Evolutionary conservation across 306 rosid species (phyloP).

Genomic region (Vigna hirtella): DNA sequence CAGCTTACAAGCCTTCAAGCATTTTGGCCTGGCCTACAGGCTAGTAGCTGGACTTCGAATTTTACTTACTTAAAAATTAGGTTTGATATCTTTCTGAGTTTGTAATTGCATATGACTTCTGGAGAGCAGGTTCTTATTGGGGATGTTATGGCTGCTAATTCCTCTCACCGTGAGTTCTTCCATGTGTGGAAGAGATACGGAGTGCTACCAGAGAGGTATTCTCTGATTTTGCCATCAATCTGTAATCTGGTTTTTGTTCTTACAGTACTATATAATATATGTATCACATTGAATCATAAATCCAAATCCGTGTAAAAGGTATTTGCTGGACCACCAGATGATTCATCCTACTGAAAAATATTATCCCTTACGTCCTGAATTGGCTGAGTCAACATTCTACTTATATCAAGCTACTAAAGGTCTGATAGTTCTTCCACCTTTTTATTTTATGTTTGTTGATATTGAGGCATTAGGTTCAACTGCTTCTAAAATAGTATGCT

Average conservation of each 20-base stretch:
- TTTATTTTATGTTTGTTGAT: constrained; percentile 36
- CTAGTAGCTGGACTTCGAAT: constrained; percentile 48
- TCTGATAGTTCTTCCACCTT: constrained; percentile 46
- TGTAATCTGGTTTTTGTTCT: constrained; percentile 38
- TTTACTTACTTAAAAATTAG: constrained; percentile 5
- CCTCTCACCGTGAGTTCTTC: constrained; percentile 91
- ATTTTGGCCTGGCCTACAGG: constrained; percentile 99
- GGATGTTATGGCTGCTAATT: constrained; percentile 89
- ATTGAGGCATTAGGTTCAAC: neutral
- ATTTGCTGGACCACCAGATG: constrained; percentile 91
- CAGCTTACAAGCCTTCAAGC: constrained; percentile 99
- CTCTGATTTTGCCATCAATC: constrained; percentile 39
- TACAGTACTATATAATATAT: constrained; percentile 37
- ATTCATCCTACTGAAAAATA: constrained; percentile 96
- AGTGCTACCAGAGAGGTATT: constrained; percentile 92
- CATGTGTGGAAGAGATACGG: constrained; percentile 89
- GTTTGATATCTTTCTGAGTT: constrained; percentile 43
- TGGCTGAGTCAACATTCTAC: constrained; percentile 98
- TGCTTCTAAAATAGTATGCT: constrained; percentile 1
- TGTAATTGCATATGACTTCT: constrained; percentile 32
- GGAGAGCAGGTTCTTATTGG: constrained; percentile 88
- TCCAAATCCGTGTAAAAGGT: constrained; percentile 67
- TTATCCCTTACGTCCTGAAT: constrained; percentile 96
- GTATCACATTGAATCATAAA: constrained; percentile 44
- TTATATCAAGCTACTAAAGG: constrained; percentile 98